Percentiles rank a stretch among this genome's conserved stretches.
Evolutionary conservation across 2,329 filamentous ascomycete genomes (phyloP).

Genomic region (Epichloe scottii): DNA sequence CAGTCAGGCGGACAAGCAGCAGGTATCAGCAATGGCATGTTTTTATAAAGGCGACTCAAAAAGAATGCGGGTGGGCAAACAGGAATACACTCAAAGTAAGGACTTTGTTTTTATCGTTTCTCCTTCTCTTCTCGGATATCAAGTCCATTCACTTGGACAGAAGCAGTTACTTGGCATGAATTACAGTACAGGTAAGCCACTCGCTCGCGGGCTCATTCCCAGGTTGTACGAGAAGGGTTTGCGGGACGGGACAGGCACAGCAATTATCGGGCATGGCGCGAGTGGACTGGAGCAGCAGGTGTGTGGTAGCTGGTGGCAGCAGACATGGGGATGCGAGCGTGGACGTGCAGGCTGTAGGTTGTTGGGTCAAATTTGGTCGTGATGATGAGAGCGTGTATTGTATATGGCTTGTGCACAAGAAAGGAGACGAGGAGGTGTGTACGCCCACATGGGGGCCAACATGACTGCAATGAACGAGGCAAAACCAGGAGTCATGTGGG

Average conservation of each 20-base stretch:
- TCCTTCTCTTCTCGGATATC: background rate
- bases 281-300: too few species aligned
- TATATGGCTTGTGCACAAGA: background rate
- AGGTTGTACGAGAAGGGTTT: too few species aligned
- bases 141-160: background rate
- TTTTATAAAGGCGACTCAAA: background rate
- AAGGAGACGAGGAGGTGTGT: background rate
- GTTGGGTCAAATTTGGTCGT: background rate
- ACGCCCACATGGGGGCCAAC: background rate
- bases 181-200: too few species aligned
- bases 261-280: too few species aligned
- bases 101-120: background rate
- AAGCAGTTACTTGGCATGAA: background rate
- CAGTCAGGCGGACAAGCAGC: too few species aligned
- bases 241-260: too few species aligned
- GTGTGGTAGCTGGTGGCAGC: too few species aligned
- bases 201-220: too few species aligned
- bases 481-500: background rate
- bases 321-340: too few species aligned
- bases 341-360: background rate
- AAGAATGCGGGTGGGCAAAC: too few species aligned
- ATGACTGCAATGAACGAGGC: background rate
- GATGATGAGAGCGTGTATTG: background rate
- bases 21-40: background rate
- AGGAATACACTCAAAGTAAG: background rate